Base-by-base conservation (phyloP, 176 grass and related monocot genomes). In the Oryza punctata region DNA sequence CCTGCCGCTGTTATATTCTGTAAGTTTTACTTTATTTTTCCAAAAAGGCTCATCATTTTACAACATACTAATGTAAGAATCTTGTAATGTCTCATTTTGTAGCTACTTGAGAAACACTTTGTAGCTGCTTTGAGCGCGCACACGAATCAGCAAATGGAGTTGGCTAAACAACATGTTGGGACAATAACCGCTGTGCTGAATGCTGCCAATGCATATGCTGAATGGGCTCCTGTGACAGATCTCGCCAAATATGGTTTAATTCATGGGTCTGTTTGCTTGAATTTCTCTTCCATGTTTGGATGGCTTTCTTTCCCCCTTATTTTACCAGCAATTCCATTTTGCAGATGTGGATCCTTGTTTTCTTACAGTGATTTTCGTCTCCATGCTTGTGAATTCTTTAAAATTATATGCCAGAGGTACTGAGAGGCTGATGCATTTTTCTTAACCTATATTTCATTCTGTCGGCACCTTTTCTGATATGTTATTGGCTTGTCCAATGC, bases 21-120 rank as follows among this genome's bases (percentile, higher is more conserved):
- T 98, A 87, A 93, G 96, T 87, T 91, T 78, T 18, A 46, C 18
- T 75, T 77, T 75, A 43, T 81, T 60, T 80, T 72, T 83, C 15
- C 21, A 76, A 77, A 65, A 75, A 52, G 54, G 24, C 37, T 80
- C 52, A 67, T 64, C 63, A 49, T 87, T 61, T 60, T 41, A 46
- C 15, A 26, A 14, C 64, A 77, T 63, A 63, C 16, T 87, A 65
- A 85, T 29, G 63, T 47, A 75, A 80, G 29, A 45, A 19, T 75
- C 23, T 64, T 87, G 28, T 79, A 75, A 74, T 69, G 6, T 82
- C 44, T 84, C 67, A 43, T 27, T 81, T 63, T 91, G 37, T 59
- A 98, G 96, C 89, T 98, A 69, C 89, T 98, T 76, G 96, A 98
- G 82, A 98, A 90, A 84, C 96, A 98, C 87, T 98, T 98, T 85